Evolutionary conservation across 176 grass and related monocot genomes (phyloP).

Genomic region (Hsuehochloa calcarea): DNA sequence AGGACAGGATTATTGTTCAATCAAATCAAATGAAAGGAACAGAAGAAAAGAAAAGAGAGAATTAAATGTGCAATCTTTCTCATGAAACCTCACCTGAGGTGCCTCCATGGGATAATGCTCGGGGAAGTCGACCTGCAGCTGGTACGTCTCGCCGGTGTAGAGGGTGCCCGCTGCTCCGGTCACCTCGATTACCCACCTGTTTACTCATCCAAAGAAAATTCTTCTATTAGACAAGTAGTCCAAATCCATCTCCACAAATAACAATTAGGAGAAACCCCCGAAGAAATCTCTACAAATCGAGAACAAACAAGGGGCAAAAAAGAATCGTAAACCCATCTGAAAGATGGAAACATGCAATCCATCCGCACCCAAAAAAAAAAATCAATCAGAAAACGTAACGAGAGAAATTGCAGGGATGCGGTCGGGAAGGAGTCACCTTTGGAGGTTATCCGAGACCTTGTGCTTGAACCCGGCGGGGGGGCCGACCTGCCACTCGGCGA

Average conservation of each 20-base stretch:
- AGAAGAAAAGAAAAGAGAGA: background rate
- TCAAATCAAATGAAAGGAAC: background rate
- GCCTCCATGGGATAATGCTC: slow-evolving; percentile 99
- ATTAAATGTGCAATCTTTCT: background rate
- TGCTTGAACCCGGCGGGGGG: slow-evolving; percentile 82
- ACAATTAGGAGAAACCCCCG: background rate
- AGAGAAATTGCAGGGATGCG: slow-evolving; percentile 2
- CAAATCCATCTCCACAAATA: slow-evolving; percentile 1
- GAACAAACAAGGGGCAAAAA: background rate
- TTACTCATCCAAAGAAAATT: slow-evolving; percentile 1
- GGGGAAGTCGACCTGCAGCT: slow-evolving; percentile 89
- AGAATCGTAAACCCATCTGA: background rate
- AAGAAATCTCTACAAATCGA: slow-evolving; percentile 9
- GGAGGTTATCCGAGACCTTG: slow-evolving; percentile 76
- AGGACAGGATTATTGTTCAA: background rate
- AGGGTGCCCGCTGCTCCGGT: slow-evolving; percentile 75
- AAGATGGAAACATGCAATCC: background rate
- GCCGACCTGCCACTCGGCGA: slow-evolving; percentile 81
- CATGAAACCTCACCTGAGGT: slow-evolving; percentile 56
- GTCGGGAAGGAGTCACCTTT: slow-evolving; percentile 51
- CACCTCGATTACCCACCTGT: slow-evolving; percentile 89
- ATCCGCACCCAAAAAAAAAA: background rate
- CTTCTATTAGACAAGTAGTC: background rate
- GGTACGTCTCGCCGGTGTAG: slow-evolving; percentile 74
- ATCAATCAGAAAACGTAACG: background rate